phyloP scores from a whole-genome alignment of 768 basidiomycete species.

The Kwoniella shandongensis region DNA sequence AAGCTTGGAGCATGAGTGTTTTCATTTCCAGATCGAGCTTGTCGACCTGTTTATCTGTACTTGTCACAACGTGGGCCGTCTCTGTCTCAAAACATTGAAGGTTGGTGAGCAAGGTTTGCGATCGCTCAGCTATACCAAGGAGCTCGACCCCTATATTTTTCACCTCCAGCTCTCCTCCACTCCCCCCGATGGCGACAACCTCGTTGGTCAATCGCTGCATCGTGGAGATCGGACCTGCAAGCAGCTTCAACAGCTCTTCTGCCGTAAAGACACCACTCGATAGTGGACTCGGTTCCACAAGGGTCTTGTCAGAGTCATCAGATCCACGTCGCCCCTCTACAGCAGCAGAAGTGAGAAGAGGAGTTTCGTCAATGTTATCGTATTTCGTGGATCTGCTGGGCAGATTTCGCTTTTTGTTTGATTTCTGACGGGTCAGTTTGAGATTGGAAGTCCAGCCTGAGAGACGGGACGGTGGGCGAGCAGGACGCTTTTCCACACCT shows the following conservation, averaged over 20 bases:
- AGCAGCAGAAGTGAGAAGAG: constrained; percentile 1
- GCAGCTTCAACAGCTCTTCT: constrained; percentile 8
- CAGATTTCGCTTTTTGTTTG: neutral
- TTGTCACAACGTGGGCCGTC: no score
- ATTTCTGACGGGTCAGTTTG: neutral
- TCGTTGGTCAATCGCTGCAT: constrained; percentile 20
- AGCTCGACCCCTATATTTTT: no score
- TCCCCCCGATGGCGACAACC: neutral
- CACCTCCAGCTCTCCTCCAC: no score
- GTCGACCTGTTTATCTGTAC: constrained; percentile 3
- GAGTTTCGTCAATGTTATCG: constrained; percentile 6
- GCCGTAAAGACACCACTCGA: neutral
- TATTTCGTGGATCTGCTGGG: constrained; percentile 1
- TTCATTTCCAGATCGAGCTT: constrained; percentile 31
- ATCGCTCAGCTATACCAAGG: no score
- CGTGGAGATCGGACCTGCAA: constrained; percentile 25
- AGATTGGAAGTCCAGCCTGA: neutral
- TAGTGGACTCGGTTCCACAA: constrained; percentile 1
- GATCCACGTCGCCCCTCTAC: constrained; percentile 5
- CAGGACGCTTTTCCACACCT: no score
- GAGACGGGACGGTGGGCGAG: constrained; percentile 3
- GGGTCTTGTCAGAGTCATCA: constrained; percentile 17
- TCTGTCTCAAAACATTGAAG: no score
- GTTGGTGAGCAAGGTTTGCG: no score
- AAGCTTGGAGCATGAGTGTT: constrained; percentile 22